Evolutionary conservation across 768 basidiomycete species (phyloP).

Genomic region (Xerocomus potaroensis): DNA sequence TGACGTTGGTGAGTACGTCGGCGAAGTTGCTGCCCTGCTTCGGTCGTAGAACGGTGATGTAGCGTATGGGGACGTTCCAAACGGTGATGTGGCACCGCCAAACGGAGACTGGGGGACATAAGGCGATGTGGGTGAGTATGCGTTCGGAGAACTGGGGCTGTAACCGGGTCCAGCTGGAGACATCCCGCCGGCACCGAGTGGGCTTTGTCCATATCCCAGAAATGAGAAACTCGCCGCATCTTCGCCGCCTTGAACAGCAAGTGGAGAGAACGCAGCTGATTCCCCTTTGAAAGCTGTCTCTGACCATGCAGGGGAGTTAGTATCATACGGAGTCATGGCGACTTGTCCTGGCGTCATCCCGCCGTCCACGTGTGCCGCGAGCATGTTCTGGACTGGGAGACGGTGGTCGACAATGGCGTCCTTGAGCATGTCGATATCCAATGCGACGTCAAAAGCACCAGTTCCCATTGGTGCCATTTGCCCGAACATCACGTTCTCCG

Average conservation of each 20-base stretch:
- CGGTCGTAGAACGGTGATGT: slow-evolving; percentile 81
- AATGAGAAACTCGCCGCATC: slow-evolving; percentile 74
- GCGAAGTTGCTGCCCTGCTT: slow-evolving; percentile 65
- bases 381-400: slow-evolving; percentile 77
- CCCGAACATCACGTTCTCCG: slow-evolving; percentile 99
- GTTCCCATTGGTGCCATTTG: slow-evolving; percentile 99
- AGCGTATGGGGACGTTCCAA: slow-evolving; percentile 74
- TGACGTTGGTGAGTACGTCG: slow-evolving; percentile 86
- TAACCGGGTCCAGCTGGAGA: slow-evolving; percentile 86
- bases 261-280: slow-evolving; percentile 90
- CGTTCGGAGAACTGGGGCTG: slow-evolving; percentile 88
- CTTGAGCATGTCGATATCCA: slow-evolving; percentile 98
- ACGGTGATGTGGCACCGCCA: slow-evolving; percentile 77
- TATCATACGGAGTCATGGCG: slow-evolving; percentile 96
- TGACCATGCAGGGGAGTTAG: slow-evolving; percentile 81
- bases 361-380: slow-evolving; percentile 74
- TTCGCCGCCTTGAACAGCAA: slow-evolving; percentile 83
- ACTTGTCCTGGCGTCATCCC: slow-evolving; percentile 91
- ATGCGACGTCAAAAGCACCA: slow-evolving; percentile 89
- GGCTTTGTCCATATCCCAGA: slow-evolving; percentile 80
- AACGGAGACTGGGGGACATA: slow-evolving; percentile 86
- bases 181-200: slow-evolving; percentile 78
- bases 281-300: slow-evolving; percentile 77
- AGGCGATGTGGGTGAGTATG: slow-evolving; percentile 86
- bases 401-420: slow-evolving; percentile 97